Conservation (phyloP, 148 eudicot genomes). For the Camellia granthamiana region DNA sequence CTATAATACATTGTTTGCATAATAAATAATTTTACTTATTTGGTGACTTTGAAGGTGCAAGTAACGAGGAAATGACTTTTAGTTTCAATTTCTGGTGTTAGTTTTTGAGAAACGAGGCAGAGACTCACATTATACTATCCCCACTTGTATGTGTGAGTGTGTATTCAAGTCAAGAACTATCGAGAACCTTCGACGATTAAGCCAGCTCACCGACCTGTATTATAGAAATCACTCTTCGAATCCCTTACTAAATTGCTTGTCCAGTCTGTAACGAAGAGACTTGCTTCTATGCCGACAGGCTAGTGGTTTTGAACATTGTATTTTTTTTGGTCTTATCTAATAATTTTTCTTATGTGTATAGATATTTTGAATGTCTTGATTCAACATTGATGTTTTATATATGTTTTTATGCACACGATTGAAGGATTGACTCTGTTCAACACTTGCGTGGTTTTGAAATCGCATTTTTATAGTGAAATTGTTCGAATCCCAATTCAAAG, state of each 20-base stretch:
- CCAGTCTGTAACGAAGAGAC: neutral
- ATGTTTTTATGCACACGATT: no score
- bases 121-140: neutral
- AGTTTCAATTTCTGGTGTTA: neutral
- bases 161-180: neutral
- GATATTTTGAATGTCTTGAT: no score
- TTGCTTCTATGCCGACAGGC: neutral
- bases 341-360: neutral
- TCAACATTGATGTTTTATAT: no score
- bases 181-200: neutral
- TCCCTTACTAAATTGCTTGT: neutral
- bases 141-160: neutral
- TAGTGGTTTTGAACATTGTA: neutral
- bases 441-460: neutral
- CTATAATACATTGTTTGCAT: neutral
- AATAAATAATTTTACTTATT: neutral
- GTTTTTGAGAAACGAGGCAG: neutral
- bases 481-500: no score
- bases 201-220: neutral
- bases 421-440: neutral
- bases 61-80: neutral
- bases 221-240: neutral
- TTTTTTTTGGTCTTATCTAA: neutral
- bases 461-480: no score
- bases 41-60: slow-evolving; percentile 7